These are phyloP conservation scores for Kwoniella shandongensis DNA, from an alignment of 768 basidiomycete genomes.

Conservation along the genomic window DNA sequence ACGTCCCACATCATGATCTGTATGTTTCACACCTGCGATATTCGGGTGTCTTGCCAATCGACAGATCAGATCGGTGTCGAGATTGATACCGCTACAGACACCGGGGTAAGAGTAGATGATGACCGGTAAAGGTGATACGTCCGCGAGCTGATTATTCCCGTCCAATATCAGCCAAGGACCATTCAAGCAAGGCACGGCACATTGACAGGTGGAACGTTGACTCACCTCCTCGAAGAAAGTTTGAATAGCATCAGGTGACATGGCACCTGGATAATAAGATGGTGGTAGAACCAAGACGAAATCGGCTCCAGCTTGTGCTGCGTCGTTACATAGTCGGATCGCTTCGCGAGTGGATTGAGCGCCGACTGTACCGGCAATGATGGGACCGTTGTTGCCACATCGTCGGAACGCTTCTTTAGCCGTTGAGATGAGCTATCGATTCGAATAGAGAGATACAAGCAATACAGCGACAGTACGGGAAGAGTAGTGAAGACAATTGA, in stretches of 20 bases:
- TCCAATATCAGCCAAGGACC: no score
- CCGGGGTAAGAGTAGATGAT: constrained; percentile 53
- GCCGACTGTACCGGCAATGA: constrained; percentile 42
- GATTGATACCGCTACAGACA: constrained; percentile 52
- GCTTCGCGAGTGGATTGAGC: constrained; percentile 34
- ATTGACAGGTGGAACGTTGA: neutral
- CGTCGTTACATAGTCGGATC: constrained; percentile 26
- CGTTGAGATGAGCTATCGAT: constrained; percentile 30
- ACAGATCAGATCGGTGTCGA: constrained; percentile 50
- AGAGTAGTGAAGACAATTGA: no score
- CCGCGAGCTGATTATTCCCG: constrained; percentile 44
- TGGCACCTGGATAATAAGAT: constrained; percentile 37
- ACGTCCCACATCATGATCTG: constrained; percentile 53
- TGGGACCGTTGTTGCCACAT: constrained; percentile 28
- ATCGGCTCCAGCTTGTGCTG: constrained; percentile 27
- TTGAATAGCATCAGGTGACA: constrained; percentile 44
- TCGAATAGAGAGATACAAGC: neutral
- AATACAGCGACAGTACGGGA: no score
- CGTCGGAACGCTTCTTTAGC: constrained; percentile 26
- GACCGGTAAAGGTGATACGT: constrained; percentile 48
- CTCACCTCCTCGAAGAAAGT: constrained; percentile 48
- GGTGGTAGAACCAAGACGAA: constrained; percentile 33
- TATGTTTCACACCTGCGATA: constrained; percentile 54
- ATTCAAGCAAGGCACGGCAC: no score
- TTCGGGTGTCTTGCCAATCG: constrained; percentile 51